A percentile compares a stretch with the other conserved stretches of the same genome.
phyloP scores from a whole-genome alignment of 495 filamentous ascomycete species.

The Penicillium ucsense region DNA sequence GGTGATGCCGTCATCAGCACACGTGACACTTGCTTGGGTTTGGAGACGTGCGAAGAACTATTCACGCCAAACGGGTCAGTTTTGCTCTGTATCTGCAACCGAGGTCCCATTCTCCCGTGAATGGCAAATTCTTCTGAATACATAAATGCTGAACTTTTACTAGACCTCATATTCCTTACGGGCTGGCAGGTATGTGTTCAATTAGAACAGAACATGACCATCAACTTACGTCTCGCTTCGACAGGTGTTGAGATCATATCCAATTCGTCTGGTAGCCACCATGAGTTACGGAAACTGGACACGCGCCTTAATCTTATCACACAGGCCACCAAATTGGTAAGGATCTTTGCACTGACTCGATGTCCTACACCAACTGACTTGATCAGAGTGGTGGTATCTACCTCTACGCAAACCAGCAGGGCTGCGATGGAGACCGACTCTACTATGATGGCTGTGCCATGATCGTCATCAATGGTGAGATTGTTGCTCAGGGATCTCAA shows the following conservation, averaged over 20 bases:
- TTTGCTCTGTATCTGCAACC: no score
- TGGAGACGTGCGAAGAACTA: conserved; percentile 73
- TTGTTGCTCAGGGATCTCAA: conserved; percentile 62
- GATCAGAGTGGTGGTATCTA: conserved; percentile 61
- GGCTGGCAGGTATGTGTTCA: conserved; percentile 21
- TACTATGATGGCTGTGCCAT: conserved; percentile 69
- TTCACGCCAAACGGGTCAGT: conserved; percentile 54
- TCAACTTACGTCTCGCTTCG: conserved; percentile 6
- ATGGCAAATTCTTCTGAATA: no score
- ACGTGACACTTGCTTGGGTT: conserved; percentile 58
- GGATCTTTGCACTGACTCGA: not conserved
- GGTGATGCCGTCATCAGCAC: conserved; percentile 72
- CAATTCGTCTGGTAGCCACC: conserved; percentile 67
- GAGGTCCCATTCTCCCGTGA: no score
- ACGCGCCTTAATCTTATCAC: conserved; percentile 63
- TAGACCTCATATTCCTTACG: conserved; percentile 28
- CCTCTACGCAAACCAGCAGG: conserved; percentile 63
- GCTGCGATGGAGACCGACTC: conserved; percentile 60
- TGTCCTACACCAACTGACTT: not conserved
- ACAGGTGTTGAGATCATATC: conserved; percentile 62
- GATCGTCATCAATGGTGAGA: conserved; percentile 65
- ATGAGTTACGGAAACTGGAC: conserved; percentile 66
- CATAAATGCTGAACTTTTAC: not conserved
- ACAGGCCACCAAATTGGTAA: conserved; percentile 59
- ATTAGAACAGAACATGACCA: not conserved